Base-by-base conservation (phyloP, 139 green algal genomes). In the Zygnema cylindricum region DNA sequence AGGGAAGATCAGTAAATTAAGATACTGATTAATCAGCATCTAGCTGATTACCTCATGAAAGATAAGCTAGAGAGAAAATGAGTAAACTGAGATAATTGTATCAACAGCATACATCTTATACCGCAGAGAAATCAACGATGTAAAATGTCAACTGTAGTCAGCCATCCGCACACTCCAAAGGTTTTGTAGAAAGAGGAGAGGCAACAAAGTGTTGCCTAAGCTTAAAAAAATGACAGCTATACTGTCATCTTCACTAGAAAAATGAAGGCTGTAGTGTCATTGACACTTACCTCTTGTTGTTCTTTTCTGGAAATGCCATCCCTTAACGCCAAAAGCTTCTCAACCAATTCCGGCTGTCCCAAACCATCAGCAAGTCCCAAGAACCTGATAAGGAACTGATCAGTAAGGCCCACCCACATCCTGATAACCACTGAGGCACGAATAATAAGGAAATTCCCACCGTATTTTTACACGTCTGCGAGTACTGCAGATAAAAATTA, bases 281-380 rank as follows among this genome's bases (percentile, higher is more conserved):
- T 7, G 3, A 16, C 21, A 11, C 77, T 54, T 55, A 84, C 77
- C 77, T 84, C 77, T 55, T 42, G 35, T 7, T 49, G 41, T 7
- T 84, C 77, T 33, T 84, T 84, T 55, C 76, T 84, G 35, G 77
- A 33, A 69, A 84, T 84, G 77, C 40, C 77, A 3, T 84, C 77
- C 77, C 77, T 49, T 42, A 84, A 11, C 35, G n/a, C 3, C 77
- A 84, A 7, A 21, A 84, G 77, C 7, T 57, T 84, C 77, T 84
- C 77, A 21, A 84, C 77, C 22, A 84, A 21, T 35, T 69, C 35
- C 3, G 77, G 77, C 77, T 84, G 77, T 22, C 22, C 57, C 57
- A n/a, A n/a, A n/a, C n/a, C 36, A 36, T 36, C 40, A 54, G 22
- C 39, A 77, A 0, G 69, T 25, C 36, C 36, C 69, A 11, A 77